Evolutionary conservation across 2,329 filamentous ascomycete genomes (phyloP), one percentile per base, ranked within the genome.

Genomic region (Aspergillus bombycis): DNA sequence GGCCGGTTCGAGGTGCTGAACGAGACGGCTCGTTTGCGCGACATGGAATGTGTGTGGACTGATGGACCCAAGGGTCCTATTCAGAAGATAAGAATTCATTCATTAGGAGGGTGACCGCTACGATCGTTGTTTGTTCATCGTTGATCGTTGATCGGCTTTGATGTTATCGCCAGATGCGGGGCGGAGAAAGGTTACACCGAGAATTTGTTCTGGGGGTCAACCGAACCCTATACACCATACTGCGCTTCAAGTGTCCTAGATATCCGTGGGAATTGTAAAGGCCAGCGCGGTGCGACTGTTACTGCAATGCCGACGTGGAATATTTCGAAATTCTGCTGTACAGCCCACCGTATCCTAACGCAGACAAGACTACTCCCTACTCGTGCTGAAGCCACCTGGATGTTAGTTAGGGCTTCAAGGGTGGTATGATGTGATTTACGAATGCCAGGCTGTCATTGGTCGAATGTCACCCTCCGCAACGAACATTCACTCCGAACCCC

Each of bases 1-100:
- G 52, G 86, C 87, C 4, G 88, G 85, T 57, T 89, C 87, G 65
- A 96, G 87, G n/a, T 88, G 86, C 67, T 86, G 86, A 53, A 94
- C 80, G 63, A 93, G 85, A 38, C 85, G 84, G 16, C 87, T 85
- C 26, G 87, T 88, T 71, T 91, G 85, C 21, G 87, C 84, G 67
- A 86, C 84, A 70, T 89, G 86, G 69, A 96, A 87, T 54, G 83
- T 83, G 70, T 86, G 84, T 56, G 88, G 86, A 67, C 83, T 80
- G 64, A 92, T 78, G 72, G 85, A 85, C 79, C 92, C 92, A 65
- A 89, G 84, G 75, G 91, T 89, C 80, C 93, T 89, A 76, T 91
- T 88, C 77, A 95, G 84, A 65, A 96, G 83, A 76, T 89, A 88
- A 75, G 87, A 83, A 87, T 91, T 90, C 89, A 93, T 94, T 83